Percentiles rank a stretch among this genome's conserved stretches.
These are phyloP conservation scores for Silene coronaria DNA, from an alignment of 179 eudicot species.

Conservation along the genomic window DNA sequence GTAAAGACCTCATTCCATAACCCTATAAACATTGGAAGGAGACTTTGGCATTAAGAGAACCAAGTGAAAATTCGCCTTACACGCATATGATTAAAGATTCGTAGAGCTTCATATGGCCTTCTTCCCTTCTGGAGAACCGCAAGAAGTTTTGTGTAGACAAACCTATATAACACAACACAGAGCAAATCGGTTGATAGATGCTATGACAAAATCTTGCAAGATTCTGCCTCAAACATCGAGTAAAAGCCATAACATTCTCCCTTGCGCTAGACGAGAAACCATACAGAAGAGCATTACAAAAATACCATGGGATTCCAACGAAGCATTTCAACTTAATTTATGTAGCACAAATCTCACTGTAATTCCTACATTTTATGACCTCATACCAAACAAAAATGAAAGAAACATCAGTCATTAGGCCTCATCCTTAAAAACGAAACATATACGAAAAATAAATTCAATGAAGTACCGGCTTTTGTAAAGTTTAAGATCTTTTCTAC, in stretches of 20 bases:
- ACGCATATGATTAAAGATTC: constrained; percentile 67
- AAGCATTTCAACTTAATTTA: neutral
- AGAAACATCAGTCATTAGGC: neutral
- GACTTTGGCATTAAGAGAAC: constrained; percentile 13
- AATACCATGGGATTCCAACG: neutral
- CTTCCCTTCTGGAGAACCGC: constrained; percentile 79
- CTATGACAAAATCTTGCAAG: neutral
- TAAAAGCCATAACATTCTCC: neutral
- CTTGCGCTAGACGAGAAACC: neutral
- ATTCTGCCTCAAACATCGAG: neutral
- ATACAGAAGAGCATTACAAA: neutral
- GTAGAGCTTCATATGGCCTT: constrained; percentile 78
- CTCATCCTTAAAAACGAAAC: neutral
- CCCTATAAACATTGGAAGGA: constrained; percentile 15
- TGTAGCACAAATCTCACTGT: neutral
- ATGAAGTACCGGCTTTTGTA: constrained; percentile 70
- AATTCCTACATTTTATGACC: neutral
- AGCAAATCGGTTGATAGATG: neutral
- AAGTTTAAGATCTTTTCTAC: constrained; percentile 47
- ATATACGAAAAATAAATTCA: neutral
- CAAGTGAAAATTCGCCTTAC: constrained; percentile 39
- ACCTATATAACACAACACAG: constrained; percentile 45
- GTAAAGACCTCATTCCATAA: constrained; percentile 28
- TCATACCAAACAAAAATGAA: neutral
- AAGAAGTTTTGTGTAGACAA: constrained; percentile 85